phyloP scores from a whole-genome alignment of 129 eudicot genomes.

The Heracleum sosnowskyi region DNA sequence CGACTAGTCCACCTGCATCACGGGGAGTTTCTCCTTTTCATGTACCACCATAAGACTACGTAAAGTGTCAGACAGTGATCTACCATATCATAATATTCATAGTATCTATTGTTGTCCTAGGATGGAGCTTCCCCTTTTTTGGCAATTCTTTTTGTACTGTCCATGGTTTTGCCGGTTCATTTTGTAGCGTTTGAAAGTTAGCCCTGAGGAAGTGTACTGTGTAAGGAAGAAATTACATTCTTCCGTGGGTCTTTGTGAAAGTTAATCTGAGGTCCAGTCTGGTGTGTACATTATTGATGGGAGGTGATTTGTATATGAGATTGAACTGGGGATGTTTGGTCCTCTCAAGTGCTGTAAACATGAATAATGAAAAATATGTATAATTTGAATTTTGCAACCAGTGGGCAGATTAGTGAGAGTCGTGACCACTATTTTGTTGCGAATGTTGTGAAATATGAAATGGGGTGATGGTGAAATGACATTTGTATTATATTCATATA shows the following conservation, averaged over 20 bases:
- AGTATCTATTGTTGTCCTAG: conserved; percentile 7
- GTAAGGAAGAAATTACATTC: background rate
- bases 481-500: background rate
- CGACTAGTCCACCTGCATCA: conserved; percentile 19
- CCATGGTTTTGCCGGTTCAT: background rate
- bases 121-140: conserved; percentile 6
- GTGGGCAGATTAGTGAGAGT: background rate
- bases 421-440: background rate
- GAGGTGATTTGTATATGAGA: background rate
- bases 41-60: conserved; percentile 7
- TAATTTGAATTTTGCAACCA: background rate
- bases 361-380: background rate
- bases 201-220: background rate
- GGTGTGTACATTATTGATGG: conserved; percentile 5
- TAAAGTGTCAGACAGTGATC: background rate
- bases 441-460: background rate
- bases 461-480: background rate
- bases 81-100: conserved; percentile 9
- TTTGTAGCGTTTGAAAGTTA: conserved; percentile 2
- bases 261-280: background rate
- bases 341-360: background rate
- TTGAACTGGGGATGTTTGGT: background rate
- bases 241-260: background rate
- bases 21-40: conserved; percentile 19
- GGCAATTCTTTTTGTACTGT: background rate